Percentiles rank a stretch among this genome's conserved stretches.
These are phyloP conservation scores for Solanum etuberosum DNA, from an alignment of 257 asterid species.

Conservation along the genomic window DNA sequence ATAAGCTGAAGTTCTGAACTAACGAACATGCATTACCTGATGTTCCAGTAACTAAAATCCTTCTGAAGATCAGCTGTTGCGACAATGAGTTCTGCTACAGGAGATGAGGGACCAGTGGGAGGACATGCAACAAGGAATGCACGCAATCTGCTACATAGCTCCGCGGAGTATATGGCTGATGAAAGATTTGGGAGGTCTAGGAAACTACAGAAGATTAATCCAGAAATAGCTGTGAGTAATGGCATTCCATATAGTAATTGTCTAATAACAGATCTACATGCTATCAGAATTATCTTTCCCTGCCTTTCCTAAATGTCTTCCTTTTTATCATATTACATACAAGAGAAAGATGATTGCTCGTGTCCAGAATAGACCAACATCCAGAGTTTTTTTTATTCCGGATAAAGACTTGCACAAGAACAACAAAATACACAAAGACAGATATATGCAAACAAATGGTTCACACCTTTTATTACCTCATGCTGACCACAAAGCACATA, in stretches of 20 bases:
- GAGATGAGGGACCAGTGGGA: conserved; percentile 69
- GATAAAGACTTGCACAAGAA: neutral
- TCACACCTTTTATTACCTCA: neutral
- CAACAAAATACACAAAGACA: neutral
- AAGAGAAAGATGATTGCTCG: neutral
- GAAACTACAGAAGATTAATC: conserved; percentile 37
- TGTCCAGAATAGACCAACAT: neutral
- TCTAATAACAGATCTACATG: neutral
- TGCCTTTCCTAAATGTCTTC: neutral
- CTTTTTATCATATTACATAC: neutral
- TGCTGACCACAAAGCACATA: neutral
- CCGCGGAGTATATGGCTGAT: conserved; percentile 72
- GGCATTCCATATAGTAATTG: neutral
- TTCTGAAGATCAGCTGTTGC: conserved; percentile 88
- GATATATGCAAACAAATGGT: neutral
- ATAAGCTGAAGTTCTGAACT: neutral
- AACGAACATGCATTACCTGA: conserved; percentile 32
- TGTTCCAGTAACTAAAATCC: conserved; percentile 72
- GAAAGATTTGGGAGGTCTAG: conserved; percentile 88
- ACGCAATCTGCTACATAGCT: conserved; percentile 61
- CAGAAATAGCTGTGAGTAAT: conserved; percentile 6
- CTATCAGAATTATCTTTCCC: neutral
- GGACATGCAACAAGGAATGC: conserved; percentile 78
- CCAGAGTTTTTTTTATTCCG: neutral
- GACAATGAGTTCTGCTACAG: conserved; percentile 61